A percentile compares a stretch with the other conserved stretches of the same genome.
phyloP scores from a whole-genome alignment of 305 asterid species.

The Nicotiana rustica region DNA sequence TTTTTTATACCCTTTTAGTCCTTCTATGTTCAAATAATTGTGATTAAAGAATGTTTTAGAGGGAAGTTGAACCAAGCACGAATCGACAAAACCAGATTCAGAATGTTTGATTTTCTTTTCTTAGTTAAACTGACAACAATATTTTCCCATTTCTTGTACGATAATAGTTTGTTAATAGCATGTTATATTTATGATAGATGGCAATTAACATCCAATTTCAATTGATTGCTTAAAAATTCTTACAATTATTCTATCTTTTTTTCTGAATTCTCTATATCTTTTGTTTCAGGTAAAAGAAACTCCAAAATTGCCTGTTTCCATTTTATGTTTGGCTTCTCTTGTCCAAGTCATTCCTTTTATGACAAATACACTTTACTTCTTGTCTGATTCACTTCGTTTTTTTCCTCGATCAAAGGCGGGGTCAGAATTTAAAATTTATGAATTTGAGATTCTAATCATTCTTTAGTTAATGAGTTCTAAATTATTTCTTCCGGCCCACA shows the following conservation, averaged over 20 bases:
- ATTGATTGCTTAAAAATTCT: not conserved
- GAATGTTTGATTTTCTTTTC: not conserved
- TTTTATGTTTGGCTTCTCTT: not conserved
- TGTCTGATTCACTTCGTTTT: not conserved
- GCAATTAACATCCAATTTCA: not conserved
- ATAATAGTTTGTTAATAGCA: not conserved
- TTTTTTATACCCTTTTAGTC: not conserved
- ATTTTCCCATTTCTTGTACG: not conserved
- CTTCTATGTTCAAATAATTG: not conserved
- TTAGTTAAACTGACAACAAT: not conserved
- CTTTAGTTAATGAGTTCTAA: too few relatives aligned
- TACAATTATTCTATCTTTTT: not conserved
- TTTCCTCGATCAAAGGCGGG: too few relatives aligned
- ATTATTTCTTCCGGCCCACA: too few relatives aligned
- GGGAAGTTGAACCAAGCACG: not conserved
- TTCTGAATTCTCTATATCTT: too few relatives aligned
- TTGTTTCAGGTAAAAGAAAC: too few relatives aligned
- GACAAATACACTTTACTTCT: not conserved
- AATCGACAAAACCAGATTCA: not conserved
- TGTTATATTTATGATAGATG: not conserved
- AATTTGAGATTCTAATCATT: too few relatives aligned
- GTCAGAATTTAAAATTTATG: too few relatives aligned
- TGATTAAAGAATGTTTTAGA: not conserved
- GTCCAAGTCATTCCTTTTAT: not conserved
- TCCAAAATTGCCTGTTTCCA: too few relatives aligned